Evolutionary conservation across 352 stramenopile species (phyloP), one percentile per base, ranked within the genome.

Genomic region (Phytophthora cryptogea): DNA sequence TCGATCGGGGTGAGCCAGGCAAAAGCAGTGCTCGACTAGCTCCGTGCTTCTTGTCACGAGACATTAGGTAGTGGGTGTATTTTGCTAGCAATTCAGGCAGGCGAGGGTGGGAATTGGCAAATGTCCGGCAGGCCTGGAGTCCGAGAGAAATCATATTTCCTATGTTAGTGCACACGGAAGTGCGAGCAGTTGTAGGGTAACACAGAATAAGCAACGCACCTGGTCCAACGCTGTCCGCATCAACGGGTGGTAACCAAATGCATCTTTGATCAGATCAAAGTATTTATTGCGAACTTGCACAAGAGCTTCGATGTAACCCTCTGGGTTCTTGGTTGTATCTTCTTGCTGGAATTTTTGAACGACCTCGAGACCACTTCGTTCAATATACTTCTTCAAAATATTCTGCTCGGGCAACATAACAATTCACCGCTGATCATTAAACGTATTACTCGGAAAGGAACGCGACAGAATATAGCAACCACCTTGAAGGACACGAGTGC

Each of bases 371-470:
- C 86, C 86, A 46, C 78, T 89, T 47, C 75, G 57, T 56, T 95
- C 86, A 32, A 95, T 92, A 45, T 89, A 94, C 44, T 86, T 92
- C 61, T 92, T 93, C 32, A 95, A 58, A 39, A 93, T 95, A 54
- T 89, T 92, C 84, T 95, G 46, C 57, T 14, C 10, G 17, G n/a
- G 28, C n/a, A 59, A 41, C 16, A 35, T 17, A 67, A 50, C 49
- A 63, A 37, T 9, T 43, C 37, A 43, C 6, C 37, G 11, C 31
- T 5, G 9, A 30, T 69, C 17, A 69, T 49, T 46, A 58, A n/a
- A 49, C 30, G 9, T 2, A 54, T 47, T 13, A 20, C 40, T 17
- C 10, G 52, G 26, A 40, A 20, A 31, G 4, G 10, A 28, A 33
- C 17, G 32, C 9, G 13, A 23, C 10, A 27, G n/a, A 28, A 10